phyloP scores from a whole-genome alignment of 2,329 filamentous ascomycete species.

The Ramularia collo-cygni region DNA sequence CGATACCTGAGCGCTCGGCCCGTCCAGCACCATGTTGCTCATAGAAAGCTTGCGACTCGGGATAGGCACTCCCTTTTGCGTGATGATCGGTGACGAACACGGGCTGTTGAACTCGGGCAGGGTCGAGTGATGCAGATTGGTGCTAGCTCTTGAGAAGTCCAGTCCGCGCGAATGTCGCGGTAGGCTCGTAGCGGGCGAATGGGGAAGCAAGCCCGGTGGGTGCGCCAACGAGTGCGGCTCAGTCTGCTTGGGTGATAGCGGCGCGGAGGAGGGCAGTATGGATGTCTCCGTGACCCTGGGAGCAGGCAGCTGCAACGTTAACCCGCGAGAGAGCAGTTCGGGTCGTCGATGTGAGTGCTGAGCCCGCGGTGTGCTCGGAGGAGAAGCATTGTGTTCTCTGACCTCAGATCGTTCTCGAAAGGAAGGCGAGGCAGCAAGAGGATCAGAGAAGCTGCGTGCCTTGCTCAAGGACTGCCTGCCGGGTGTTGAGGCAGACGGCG shows the following conservation, averaged over 20 bases:
- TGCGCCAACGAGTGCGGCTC: slow-evolving; percentile 73
- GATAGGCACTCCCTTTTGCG: slow-evolving; percentile 58
- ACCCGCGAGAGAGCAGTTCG: slow-evolving; percentile 54
- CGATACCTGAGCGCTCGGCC: slow-evolving; percentile 58
- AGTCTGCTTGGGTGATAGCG: slow-evolving; percentile 71
- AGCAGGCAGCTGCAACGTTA: slow-evolving; percentile 62
- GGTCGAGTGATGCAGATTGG: slow-evolving; percentile 90
- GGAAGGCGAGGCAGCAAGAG: slow-evolving; percentile 40
- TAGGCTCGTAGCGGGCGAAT: slow-evolving; percentile 75
- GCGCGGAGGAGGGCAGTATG: slow-evolving; percentile 40
- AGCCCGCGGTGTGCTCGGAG: slow-evolving; percentile 20
- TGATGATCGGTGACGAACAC: slow-evolving; percentile 81
- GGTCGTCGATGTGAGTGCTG: slow-evolving; percentile 61
- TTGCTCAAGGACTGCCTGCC: slow-evolving; percentile 20
- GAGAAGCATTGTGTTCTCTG: slow-evolving; percentile 39
- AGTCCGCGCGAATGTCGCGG: slow-evolving; percentile 83
- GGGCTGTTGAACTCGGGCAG: slow-evolving; percentile 81
- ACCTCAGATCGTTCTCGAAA: slow-evolving; percentile 31
- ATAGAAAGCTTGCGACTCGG: slow-evolving; percentile 42
- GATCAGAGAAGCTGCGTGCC: slow-evolving; percentile 39
- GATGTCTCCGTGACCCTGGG: slow-evolving; percentile 23
- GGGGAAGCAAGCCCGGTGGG: slow-evolving; percentile 3
- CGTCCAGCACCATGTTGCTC: slow-evolving; percentile 47
- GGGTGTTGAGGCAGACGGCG: slow-evolving; percentile 3
- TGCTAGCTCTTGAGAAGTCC: slow-evolving; percentile 89